These are phyloP conservation scores for Codiaeum variegatum DNA, from an alignment of 441 rosid genomes.

Conservation along the genomic window DNA sequence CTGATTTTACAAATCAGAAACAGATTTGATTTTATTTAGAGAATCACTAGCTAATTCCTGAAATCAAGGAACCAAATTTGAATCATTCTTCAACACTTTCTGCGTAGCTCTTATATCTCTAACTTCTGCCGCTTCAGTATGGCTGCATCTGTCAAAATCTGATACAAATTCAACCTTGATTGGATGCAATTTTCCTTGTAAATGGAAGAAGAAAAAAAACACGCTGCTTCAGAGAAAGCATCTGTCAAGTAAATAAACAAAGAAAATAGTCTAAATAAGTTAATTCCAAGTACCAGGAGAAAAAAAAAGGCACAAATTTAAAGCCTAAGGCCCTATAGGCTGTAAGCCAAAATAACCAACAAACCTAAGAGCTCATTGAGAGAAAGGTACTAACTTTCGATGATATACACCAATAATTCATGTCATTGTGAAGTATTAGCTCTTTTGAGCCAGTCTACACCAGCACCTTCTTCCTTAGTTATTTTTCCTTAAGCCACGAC, in stretches of 20 bases:
- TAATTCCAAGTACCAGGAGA: neutral
- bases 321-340: neutral
- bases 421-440: neutral
- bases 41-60: too few species aligned
- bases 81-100: too few species aligned
- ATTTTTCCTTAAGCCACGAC: neutral
- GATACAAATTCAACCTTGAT: slow-evolving; percentile 22
- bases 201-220: slow-evolving; percentile 9
- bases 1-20: too few species aligned
- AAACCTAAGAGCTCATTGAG: neutral
- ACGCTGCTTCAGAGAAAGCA: neutral
- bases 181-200: slow-evolving; percentile 19
- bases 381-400: neutral
- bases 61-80: too few species aligned
- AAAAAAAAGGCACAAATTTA: neutral
- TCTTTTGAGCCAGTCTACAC: neutral
- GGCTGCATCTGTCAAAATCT: slow-evolving; percentile 95
- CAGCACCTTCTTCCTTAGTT: neutral
- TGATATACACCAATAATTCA: neutral
- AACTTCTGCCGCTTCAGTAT: slow-evolving; percentile 80
- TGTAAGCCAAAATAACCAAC: neutral
- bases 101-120: slow-evolving; percentile 85
- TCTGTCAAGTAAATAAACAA: neutral
- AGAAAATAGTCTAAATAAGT: neutral
- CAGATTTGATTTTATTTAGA: too few species aligned